phyloP scores from a whole-genome alignment of 2,329 filamentous ascomycete genomes.

The Cladosporium oxysporum region DNA sequence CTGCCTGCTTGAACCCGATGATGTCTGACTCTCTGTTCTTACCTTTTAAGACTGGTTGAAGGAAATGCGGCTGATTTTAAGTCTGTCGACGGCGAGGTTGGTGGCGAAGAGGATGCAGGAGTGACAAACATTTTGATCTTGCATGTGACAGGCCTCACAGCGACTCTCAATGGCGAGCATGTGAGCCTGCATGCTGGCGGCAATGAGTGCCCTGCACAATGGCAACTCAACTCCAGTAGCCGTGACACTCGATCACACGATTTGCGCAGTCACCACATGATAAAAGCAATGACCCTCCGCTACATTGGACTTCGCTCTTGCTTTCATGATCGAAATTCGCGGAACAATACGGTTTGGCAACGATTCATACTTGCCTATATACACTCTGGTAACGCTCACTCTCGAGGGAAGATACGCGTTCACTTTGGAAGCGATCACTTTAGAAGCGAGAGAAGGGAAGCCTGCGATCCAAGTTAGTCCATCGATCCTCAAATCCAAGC shows the following conservation, averaged over 20 bases:
- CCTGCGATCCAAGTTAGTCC: constrained; percentile 37
- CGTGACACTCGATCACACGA: background rate
- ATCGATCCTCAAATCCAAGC: background rate
- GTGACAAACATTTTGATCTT: background rate
- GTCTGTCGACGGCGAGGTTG: background rate
- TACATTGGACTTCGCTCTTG: background rate
- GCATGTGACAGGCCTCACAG: constrained; percentile 1
- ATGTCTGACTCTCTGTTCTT: background rate
- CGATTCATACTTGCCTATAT: constrained; percentile 19
- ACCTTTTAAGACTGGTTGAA: background rate
- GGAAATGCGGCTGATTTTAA: background rate
- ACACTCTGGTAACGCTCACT: background rate
- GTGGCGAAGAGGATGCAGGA: background rate
- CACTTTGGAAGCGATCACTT: constrained; percentile 43
- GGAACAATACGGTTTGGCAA: background rate
- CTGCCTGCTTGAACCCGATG: background rate
- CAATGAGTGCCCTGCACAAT: background rate
- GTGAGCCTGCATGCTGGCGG: constrained; percentile 1
- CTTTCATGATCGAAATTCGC: background rate
- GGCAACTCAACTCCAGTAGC: background rate
- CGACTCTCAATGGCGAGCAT: background rate
- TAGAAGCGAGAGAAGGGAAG: constrained; percentile 53
- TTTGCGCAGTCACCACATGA: background rate
- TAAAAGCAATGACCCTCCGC: background rate
- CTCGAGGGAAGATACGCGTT: constrained; percentile 47